Evolutionary conservation across 1,284 basidiomycete genomes (phyloP), one percentile per base, ranked within the genome.

Genomic region (Cryptococcus sp.): DNA sequence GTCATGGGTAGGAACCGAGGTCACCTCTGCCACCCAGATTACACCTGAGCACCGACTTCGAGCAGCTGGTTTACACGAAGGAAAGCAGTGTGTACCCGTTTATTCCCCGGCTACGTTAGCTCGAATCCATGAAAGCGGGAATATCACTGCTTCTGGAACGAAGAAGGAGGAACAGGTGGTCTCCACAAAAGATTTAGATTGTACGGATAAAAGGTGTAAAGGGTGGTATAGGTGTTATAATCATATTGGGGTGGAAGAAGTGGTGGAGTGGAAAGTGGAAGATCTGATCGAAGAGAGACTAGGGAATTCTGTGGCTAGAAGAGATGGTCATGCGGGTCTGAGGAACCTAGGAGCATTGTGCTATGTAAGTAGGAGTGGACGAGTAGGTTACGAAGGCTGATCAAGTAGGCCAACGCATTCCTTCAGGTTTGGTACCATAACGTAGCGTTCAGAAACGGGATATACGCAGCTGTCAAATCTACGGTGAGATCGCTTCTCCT

Each of bases 301-400:
- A 85, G 88, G 46, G 61, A 60, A 80, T 8, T 69, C 80, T 47
- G 38, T 41, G 38, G 13, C 77, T 79, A 23, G 79, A 84, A 64
- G 78, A 83, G 56, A 74, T 79, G 35, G 45, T 11, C 91, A 90
- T 15, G 86, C 92, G 15, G 91, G 92, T 23, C 76, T 95, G 55
- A 86, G 91, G 86, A 96, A 96, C 70, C 83, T 95, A 14, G 92
- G 92, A 11, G 92, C 92, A 11, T 95, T 92, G 4, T 92, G 90
- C 68, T 94, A 93, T 63, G 90, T 76, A 55, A 64, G 71, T 61
- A 30, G 31, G 4, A 5, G 3, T 50, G 44, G 15, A 30, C 10
- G 23, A 7, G 31, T 14, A 50, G 50, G 35, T 47, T 4, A 48
- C 35, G 23, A 14, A 15, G 7, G 10, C 13, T 38, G 13, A n/a